These are phyloP conservation scores for Pelargonium fulgidum DNA, from an alignment of 441 rosid species.

Conservation along the genomic window DNA sequence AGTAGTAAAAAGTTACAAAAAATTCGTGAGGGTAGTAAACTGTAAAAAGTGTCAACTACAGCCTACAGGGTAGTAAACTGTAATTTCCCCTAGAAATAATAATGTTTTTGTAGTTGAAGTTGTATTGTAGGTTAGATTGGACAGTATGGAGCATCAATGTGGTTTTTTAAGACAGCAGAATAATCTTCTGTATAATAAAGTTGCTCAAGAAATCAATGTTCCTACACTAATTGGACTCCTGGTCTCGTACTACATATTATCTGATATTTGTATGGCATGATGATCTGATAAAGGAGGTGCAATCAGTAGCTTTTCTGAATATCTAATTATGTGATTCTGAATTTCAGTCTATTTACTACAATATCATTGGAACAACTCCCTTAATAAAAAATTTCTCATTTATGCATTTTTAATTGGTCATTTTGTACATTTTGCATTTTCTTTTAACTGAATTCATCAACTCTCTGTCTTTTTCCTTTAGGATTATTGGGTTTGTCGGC, in stretches of 20 bases:
- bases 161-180: background rate
- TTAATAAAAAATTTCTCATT: background rate
- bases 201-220: background rate
- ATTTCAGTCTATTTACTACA: background rate
- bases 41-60: too few relatives aligned
- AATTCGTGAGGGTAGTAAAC: too few relatives aligned
- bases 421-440: background rate
- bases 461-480: constrained; percentile 24
- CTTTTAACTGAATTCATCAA: constrained; percentile 19
- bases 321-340: background rate
- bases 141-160: background rate
- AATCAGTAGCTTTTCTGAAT: background rate
- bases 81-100: too few relatives aligned
- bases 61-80: too few relatives aligned
- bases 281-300: background rate
- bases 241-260: too few relatives aligned
- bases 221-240: too few relatives aligned
- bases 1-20: too few relatives aligned
- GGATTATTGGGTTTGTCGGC: constrained; percentile 70
- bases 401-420: constrained; percentile 5
- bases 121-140: too few relatives aligned
- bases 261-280: background rate
- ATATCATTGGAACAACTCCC: background rate
- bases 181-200: background rate
- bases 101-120: too few relatives aligned